Base-by-base conservation (phyloP, 2,329 filamentous ascomycete genomes). In the Fusarium clavum region DNA sequence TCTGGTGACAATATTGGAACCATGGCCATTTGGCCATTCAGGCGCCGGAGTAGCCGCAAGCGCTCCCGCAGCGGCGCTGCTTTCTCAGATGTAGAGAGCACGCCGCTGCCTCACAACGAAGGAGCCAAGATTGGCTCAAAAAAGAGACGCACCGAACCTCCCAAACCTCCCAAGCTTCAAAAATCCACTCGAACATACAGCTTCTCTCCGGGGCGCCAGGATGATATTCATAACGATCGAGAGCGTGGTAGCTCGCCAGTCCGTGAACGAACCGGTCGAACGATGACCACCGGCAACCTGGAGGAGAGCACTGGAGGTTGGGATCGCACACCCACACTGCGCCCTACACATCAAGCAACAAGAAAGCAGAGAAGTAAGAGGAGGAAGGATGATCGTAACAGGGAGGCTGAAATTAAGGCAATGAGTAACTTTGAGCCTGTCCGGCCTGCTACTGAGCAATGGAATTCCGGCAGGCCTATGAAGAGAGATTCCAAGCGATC, bases 21-120 rank as follows among this genome's bases (percentile, higher is more conserved):
- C 60, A 95, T 95, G 92, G 89, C 91, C 78, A 83, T 94, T 80
- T 97, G 93, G 94, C 92, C 91, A 67, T 97, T 97, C 81, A 86
- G 90, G 81, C 90, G 91, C 77, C 91, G 87, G 82, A 90, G 87
- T 81, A 90, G 89, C 80, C 90, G 90, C 81, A 88, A 84, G 81
- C 84, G 85, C 77, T 80, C 84, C 69, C 81, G 83, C 64, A 82
- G 82, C 70, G 79, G 88, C 79, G 86, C 85, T 73, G 86, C 85
- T 73, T 80, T 87, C 71, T 81, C 85, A 64, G 86, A 86, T 75
- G 80, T 84, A 76, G 84, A 89, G 77, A 82, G 82, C 16, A 60
- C 76, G 34, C 72, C 78, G 52, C 76, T 72, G 65, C 80, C 79
- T 68, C 78, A 79, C 34, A 79, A 78, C 12, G 80, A 81, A 30